Percentiles rank a stretch among this genome's conserved stretches.
Conservation (phyloP, 2,329 filamentous ascomycete species). For the Gremmenia infestans region DNA sequence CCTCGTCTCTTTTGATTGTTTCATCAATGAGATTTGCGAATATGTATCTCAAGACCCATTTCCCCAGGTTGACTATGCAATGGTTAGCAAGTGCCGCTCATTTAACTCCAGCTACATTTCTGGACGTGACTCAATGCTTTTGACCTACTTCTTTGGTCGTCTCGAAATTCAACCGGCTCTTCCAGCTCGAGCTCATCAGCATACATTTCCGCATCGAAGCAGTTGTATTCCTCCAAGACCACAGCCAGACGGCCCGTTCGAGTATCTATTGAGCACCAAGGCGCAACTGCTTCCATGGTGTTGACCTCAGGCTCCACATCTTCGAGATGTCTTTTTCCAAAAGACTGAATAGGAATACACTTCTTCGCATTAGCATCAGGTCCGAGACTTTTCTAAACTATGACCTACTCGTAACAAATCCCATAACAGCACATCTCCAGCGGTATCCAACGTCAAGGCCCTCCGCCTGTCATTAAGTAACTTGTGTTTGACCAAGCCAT, state of each 20-base stretch:
- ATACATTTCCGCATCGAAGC: conserved; percentile 96
- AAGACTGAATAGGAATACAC: conserved; percentile 85
- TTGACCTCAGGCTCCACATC: conserved; percentile 86
- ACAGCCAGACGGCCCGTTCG: conserved; percentile 89
- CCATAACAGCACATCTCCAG: conserved; percentile 92
- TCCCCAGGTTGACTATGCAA: conserved; percentile 80
- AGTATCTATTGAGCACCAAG: conserved; percentile 95
- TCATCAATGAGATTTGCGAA: conserved; percentile 88
- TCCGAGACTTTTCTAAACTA: conserved; percentile 15
- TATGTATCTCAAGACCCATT: conserved; percentile 91
- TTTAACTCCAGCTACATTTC: background rate
- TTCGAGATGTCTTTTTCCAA: conserved; percentile 88
- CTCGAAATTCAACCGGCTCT: conserved; percentile 73
- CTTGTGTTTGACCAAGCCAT: conserved; percentile 89
- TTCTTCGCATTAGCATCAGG: conserved; percentile 35
- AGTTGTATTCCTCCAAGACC: conserved; percentile 87
- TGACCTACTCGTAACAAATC: conserved; percentile 72
- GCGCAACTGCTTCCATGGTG: conserved; percentile 81
- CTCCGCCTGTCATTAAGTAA: conserved; percentile 86
- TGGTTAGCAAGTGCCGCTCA: conserved; percentile 24
- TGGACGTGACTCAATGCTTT: background rate
- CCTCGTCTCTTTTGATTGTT: conserved; percentile 77
- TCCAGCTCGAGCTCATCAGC: conserved; percentile 78
- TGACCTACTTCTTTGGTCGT: conserved; percentile 83
- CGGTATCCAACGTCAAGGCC: conserved; percentile 88